These are phyloP conservation scores for Hemileccinum impolitum DNA, from an alignment of 768 basidiomycete genomes.

Conservation along the genomic window DNA sequence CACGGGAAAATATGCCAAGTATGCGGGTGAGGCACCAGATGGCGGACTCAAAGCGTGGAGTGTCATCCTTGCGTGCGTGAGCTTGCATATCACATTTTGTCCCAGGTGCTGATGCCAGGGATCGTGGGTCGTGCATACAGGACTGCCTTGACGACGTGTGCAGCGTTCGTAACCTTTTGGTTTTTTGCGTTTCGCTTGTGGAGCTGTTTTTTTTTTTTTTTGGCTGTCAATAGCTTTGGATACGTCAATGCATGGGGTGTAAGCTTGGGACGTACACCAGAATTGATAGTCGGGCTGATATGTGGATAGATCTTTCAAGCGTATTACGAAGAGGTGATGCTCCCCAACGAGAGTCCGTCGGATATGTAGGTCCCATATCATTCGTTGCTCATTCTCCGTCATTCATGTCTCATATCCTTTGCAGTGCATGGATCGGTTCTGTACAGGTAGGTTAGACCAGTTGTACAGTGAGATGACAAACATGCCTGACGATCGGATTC, in stretches of 20 bases:
- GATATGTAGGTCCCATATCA: constrained; percentile 46
- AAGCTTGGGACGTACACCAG: constrained; percentile 25
- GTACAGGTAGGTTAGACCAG: constrained; percentile 46
- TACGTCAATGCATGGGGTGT: constrained; percentile 77
- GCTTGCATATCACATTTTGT: neutral
- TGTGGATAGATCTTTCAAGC: constrained; percentile 60
- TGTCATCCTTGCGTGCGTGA: constrained; percentile 27
- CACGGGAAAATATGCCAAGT: constrained; percentile 14
- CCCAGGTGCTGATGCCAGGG: neutral
- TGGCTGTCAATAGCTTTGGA: constrained; percentile 46
- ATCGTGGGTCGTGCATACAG: constrained; percentile 2
- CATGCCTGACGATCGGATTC: neutral
- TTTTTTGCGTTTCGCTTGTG: neutral
- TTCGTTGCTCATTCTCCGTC: neutral
- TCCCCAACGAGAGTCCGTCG: constrained; percentile 52
- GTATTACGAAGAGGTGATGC: constrained; percentile 57
- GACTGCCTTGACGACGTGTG: constrained; percentile 30
- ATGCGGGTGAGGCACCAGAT: constrained; percentile 25
- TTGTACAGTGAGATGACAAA: neutral
- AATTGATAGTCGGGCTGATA: neutral
- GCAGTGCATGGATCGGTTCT: constrained; percentile 79
- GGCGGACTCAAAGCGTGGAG: constrained; percentile 32
- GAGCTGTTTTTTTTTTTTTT: neutral
- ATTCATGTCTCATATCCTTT: neutral
- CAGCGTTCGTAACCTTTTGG: constrained; percentile 36